Conservation (phyloP, 2,329 filamentous ascomycete genomes). For the Aspergillus novoparasiticus region DNA sequence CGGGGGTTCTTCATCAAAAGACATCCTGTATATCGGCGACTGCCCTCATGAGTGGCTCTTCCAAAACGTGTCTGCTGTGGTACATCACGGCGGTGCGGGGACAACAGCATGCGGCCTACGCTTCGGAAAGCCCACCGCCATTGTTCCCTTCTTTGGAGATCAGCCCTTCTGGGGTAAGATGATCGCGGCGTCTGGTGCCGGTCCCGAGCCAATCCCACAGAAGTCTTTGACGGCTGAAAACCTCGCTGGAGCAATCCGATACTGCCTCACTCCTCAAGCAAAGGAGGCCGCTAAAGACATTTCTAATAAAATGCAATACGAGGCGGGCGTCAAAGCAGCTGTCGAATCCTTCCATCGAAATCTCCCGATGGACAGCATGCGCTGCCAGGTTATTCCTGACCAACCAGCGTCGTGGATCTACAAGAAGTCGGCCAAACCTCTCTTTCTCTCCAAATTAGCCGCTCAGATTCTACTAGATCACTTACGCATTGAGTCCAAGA, state of each 20-base stretch:
- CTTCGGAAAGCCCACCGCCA: conserved; percentile 54
- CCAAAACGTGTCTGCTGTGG: conserved; percentile 55
- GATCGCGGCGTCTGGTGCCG: conserved; percentile 53
- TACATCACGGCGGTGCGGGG: conserved; percentile 63
- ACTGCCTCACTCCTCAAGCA: conserved; percentile 45
- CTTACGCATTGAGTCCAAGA: conserved; percentile 20
- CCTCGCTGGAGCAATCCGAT: conserved; percentile 50
- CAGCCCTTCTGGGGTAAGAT: conserved; percentile 60
- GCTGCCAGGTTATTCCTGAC: conserved; percentile 27
- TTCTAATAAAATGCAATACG: conserved; percentile 41
- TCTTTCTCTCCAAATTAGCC: conserved; percentile 28
- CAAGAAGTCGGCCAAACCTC: conserved; percentile 9
- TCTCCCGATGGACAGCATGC: conserved; percentile 28
- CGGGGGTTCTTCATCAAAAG: conserved; percentile 35
- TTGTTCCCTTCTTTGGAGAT: conserved; percentile 62
- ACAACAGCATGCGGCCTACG: conserved; percentile 59
- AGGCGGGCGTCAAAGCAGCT: conserved; percentile 45
- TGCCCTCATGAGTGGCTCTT: conserved; percentile 64
- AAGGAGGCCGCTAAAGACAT: conserved; percentile 41
- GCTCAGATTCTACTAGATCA: conserved; percentile 29
- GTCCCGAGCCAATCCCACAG: conserved; percentile 52
- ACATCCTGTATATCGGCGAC: conserved; percentile 56
- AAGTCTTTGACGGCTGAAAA: conserved; percentile 48
- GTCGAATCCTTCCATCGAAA: conserved; percentile 50
- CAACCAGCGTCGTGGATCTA: conserved; percentile 34